These are phyloP conservation scores for Euphorbia tirucalli DNA, from an alignment of 345 rosid species.

Conservation along the genomic window DNA sequence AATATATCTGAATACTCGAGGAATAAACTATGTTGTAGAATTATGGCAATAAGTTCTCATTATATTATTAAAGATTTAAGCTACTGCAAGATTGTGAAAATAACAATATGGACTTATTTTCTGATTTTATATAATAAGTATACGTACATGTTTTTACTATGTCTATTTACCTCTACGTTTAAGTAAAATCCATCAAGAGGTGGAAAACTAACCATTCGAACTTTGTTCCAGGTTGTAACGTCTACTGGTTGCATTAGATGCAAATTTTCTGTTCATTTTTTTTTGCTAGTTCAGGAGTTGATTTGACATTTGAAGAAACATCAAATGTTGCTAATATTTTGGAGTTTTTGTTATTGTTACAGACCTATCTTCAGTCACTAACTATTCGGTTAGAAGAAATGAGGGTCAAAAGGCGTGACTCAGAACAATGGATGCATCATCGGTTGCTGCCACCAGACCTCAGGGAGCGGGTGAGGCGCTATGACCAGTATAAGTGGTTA, in stretches of 20 bases:
- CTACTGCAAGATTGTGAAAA: not conserved
- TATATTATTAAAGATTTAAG: not conserved
- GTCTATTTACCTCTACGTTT: not conserved
- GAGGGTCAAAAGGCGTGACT: conserved; percentile 96
- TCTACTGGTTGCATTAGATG: not conserved
- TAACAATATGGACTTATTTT: not conserved
- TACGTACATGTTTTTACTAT: not conserved
- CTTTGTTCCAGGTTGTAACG: not conserved
- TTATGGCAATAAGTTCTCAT: not conserved
- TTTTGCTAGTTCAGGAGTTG: not conserved
- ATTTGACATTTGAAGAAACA: not conserved
- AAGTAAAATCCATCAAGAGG: not conserved
- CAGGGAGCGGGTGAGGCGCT: conserved; percentile 82
- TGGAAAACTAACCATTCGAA: not conserved
- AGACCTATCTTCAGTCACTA: conserved; percentile 97
- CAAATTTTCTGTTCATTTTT: conserved; percentile 2
- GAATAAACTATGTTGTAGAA: not conserved
- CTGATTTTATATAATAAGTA: not conserved
- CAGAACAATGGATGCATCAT: conserved; percentile 99
- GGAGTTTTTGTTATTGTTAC: conserved; percentile 26
- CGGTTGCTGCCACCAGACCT: conserved; percentile 88
- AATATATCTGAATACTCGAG: too few species aligned
- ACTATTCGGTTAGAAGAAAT: conserved; percentile 95
- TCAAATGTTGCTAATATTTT: conserved; percentile 7
- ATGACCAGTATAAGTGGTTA: conserved; percentile 97